Base-by-base conservation (phyloP, 2,329 filamentous ascomycete genomes). In the Cladosporium austrohemisphaericum region DNA sequence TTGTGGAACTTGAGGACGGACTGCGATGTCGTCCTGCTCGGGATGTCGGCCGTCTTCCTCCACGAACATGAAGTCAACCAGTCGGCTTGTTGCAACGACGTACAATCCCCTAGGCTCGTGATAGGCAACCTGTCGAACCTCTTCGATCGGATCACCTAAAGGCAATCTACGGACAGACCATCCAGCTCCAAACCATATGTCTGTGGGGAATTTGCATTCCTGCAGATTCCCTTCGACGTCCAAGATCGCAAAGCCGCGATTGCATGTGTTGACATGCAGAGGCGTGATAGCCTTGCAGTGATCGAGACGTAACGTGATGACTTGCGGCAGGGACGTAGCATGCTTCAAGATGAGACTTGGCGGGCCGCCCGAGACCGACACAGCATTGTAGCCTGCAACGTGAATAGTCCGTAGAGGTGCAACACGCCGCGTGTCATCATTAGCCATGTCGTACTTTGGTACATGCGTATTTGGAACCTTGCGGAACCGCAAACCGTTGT, bases 291-390 rank as follows among this genome's bases (percentile, higher is more conserved):
- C 41, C n/a, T 20, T 26, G 11, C 41, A 45, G 4, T 51, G 32
- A n/a, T 33, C 19, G 1, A 46, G 10, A 9, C 41, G 45, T 18
- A 53, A 32, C 7, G 50, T 11, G 13, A 52, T 68, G 11, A 95
- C 79, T 56, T 82, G 83, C 0, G 92, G 90, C 4, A 78, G 69
- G 44, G 85, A 90, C 56, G 88, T 86, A 28, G 88, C 80, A 40
- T 88, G 88, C 61, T 88, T 94, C 35, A 96, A 66, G 36, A 98
- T 72, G 65, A 97, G 91, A 51, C 83, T 84, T 0, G 92, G 86
- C 1, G 88, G 88, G 3, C 77, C 69, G 0, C 92, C 91, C 0
- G 89, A 84, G 41, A 96, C 76, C 62, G 95, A 93, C 1, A 97
- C 84, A 1, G 86, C 80, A 61, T 81, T 85, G 65, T 91, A 90